Conservation (phyloP, 352 stramenopile genomes). For the Phytophthora chlamydospora region DNA sequence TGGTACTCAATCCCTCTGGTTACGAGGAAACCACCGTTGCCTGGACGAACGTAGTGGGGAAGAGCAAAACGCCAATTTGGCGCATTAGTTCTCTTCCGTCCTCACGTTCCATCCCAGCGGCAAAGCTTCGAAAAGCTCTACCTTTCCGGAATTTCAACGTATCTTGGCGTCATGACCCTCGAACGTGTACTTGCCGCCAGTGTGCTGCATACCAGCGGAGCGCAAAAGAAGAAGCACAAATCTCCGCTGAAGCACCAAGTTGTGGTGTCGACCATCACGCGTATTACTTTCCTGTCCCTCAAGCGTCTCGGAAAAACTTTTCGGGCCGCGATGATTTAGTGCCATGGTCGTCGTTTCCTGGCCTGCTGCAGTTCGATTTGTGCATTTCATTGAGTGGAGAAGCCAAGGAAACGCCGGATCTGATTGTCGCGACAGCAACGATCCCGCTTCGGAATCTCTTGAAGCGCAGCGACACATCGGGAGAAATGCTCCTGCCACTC, state of each 20-base stretch:
- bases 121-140: conserved; percentile 67
- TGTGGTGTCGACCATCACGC: conserved; percentile 83
- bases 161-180: conserved; percentile 71
- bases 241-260: conserved; percentile 5
- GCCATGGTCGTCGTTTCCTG: conserved; percentile 77
- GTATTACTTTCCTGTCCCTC: conserved; percentile 83
- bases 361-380: conserved; percentile 75
- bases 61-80: conserved; percentile 57
- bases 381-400: conserved; percentile 74
- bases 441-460: conserved; percentile 58
- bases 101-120: conserved; percentile 24
- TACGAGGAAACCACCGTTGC: conserved; percentile 75
- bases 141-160: conserved; percentile 83
- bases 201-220: conserved; percentile 44
- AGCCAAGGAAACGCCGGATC: conserved; percentile 68
- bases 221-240: conserved; percentile 8
- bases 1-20: conserved; percentile 68
- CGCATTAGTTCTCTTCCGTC: conserved; percentile 40
- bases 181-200: conserved; percentile 54
- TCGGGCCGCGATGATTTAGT: conserved; percentile 77
- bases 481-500: conserved; percentile 43
- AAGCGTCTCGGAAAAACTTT: conserved; percentile 80
- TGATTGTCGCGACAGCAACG: conserved; percentile 61
- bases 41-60: conserved; percentile 75
- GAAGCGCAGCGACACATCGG: conserved; percentile 33